Evolutionary conservation across 768 basidiomycete species (phyloP).

Genomic region (Tylopilus vinaceipallidus): DNA sequence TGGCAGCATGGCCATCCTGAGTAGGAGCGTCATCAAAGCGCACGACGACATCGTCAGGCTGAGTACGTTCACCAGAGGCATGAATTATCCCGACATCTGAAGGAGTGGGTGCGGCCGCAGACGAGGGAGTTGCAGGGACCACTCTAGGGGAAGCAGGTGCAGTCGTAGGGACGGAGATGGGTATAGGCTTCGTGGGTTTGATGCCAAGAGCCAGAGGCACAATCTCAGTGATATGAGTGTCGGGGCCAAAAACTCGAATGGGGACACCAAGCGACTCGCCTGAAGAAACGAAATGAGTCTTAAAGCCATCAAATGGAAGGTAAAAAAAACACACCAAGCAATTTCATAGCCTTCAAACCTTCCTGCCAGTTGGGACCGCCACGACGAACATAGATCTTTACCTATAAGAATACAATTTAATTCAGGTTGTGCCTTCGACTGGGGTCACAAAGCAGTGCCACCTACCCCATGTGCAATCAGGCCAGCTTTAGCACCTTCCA

Average conservation of each 20-base stretch:
- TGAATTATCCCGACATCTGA: slow-evolving; percentile 68
- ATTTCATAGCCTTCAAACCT: slow-evolving; percentile 95
- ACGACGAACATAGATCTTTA: slow-evolving; percentile 96
- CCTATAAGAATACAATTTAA: slow-evolving; percentile 47
- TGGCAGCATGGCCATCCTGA: slow-evolving; percentile 32
- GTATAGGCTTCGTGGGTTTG: slow-evolving; percentile 36
- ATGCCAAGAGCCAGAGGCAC: slow-evolving; percentile 95
- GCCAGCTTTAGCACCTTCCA: slow-evolving; percentile 88
- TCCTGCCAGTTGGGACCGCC: slow-evolving; percentile 99
- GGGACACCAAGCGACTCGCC: slow-evolving; percentile 94
- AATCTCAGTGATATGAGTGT: slow-evolving; percentile 97
- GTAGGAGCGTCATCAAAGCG: slow-evolving; percentile 60
- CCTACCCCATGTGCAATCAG: slow-evolving; percentile 53
- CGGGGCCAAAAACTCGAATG: slow-evolving; percentile 95
- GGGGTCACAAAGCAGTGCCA: not conserved
- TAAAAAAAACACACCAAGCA: slow-evolving; percentile 53
- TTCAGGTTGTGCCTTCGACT: not conserved
- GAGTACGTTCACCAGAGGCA: slow-evolving; percentile 75
- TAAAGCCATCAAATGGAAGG: not conserved
- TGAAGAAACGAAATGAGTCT: slow-evolving; percentile 5
- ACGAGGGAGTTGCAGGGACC: slow-evolving; percentile 27
- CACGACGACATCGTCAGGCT: slow-evolving; percentile 86
- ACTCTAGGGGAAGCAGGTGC: slow-evolving; percentile 44
- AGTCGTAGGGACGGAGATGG: slow-evolving; percentile 42
- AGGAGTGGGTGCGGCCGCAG: slow-evolving; percentile 37